phyloP scores from a whole-genome alignment of 2,329 filamentous ascomycete genomes.

The Pyrenophora tritici-repentis region DNA sequence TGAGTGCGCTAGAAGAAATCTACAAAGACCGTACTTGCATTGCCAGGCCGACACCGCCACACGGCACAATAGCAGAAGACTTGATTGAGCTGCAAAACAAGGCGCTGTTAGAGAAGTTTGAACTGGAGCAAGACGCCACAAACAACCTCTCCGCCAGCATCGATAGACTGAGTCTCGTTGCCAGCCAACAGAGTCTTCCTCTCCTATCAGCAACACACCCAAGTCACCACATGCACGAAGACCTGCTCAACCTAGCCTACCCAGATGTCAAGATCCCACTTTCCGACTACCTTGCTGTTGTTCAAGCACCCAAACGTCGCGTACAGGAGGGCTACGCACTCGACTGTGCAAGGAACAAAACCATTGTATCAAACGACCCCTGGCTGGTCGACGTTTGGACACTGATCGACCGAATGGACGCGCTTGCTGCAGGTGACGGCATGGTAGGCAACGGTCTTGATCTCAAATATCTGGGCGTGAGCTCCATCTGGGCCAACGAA shows the following conservation, averaged over 20 bases:
- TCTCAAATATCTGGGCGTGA: constrained; percentile 75
- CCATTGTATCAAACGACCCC: constrained; percentile 71
- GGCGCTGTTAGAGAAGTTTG: constrained; percentile 35
- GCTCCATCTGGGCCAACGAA: constrained; percentile 72
- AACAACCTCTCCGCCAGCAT: constrained; percentile 34
- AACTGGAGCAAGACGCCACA: constrained; percentile 26
- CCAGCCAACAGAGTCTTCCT: constrained; percentile 37
- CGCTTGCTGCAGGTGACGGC: constrained; percentile 67
- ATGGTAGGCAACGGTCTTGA: constrained; percentile 73
- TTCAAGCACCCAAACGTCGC: constrained; percentile 55
- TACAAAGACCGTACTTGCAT: constrained; percentile 42
- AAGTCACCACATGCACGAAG: constrained; percentile 45
- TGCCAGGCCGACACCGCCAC: constrained; percentile 34
- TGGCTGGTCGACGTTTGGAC: constrained; percentile 82
- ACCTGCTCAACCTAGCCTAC: constrained; percentile 44
- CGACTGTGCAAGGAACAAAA: constrained; percentile 67
- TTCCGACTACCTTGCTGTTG: constrained; percentile 40
- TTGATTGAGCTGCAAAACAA: constrained; percentile 40
- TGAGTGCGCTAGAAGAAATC: constrained; percentile 53
- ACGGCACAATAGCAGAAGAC: constrained; percentile 43
- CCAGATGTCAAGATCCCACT: constrained; percentile 41
- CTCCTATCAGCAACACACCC: constrained; percentile 34
- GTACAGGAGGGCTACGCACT: constrained; percentile 63
- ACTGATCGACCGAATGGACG: constrained; percentile 70
- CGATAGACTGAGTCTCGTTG: constrained; percentile 41